phyloP scores from a whole-genome alignment of 805 yeast genomes.

The Nakazawaea ambrosiae region DNA sequence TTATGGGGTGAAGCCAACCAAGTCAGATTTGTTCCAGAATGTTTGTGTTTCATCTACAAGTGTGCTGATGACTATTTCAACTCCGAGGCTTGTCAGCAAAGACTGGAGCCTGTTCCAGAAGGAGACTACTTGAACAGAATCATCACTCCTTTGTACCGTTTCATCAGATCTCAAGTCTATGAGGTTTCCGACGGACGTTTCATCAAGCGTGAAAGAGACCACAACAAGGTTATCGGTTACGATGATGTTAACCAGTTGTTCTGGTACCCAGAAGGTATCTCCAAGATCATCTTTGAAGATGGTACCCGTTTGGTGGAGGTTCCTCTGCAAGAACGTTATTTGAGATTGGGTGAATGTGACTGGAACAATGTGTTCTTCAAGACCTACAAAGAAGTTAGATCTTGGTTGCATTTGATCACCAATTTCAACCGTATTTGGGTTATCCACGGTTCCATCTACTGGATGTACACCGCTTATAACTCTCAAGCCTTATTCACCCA shows the following conservation, averaged over 20 bases:
- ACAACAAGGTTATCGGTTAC: slow-evolving; percentile 77
- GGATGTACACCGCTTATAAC: slow-evolving; percentile 94
- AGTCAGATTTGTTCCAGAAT: slow-evolving; percentile 88
- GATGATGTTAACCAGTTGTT: slow-evolving; percentile 98
- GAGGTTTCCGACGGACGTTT: slow-evolving; percentile 77
- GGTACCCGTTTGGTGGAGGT: slow-evolving; percentile 88
- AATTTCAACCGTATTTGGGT: slow-evolving; percentile 99
- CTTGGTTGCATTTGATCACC: slow-evolving; percentile 94
- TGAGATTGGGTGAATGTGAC: slow-evolving; percentile 82
- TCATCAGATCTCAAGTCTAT: slow-evolving; percentile 73
- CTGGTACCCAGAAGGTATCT: slow-evolving; percentile 99
- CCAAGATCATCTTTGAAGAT: slow-evolving; percentile 85
- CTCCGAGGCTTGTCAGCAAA: slow-evolving; percentile 87
- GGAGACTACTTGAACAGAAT: slow-evolving; percentile 90
- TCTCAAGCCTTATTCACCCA: slow-evolving; percentile 88
- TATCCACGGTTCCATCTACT: slow-evolving; percentile 79
- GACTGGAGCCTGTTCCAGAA: slow-evolving; percentile 76
- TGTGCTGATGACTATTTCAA: slow-evolving; percentile 86
- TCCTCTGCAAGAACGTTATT: slow-evolving; percentile 84
- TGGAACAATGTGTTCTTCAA: slow-evolving; percentile 93
- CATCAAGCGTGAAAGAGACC: slow-evolving; percentile 81
- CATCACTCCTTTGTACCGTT: slow-evolving; percentile 83
- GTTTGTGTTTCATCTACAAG: slow-evolving; percentile 90
- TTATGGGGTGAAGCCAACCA: slow-evolving; percentile 91
- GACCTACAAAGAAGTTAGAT: slow-evolving; percentile 91